These are phyloP conservation scores for Cystobasidium onofrii DNA, from an alignment of 768 basidiomycete species.

Conservation along the genomic window DNA sequence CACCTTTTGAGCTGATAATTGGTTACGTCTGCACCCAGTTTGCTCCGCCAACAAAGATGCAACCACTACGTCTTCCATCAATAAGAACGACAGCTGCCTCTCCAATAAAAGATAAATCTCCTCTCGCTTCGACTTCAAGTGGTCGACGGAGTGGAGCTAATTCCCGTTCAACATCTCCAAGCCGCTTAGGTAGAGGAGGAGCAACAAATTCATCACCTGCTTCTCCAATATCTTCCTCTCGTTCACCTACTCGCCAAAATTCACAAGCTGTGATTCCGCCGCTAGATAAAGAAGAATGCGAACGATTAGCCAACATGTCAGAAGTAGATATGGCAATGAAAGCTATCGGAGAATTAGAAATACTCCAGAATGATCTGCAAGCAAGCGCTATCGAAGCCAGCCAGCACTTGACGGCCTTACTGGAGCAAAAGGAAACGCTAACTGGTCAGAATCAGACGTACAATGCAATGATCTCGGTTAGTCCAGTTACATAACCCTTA, in stretches of 20 bases:
- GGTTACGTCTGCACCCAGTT: not conserved
- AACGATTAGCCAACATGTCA: not conserved
- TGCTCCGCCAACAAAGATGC: conserved; percentile 19
- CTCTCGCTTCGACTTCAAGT: not conserved
- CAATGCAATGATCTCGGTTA: conserved; percentile 32
- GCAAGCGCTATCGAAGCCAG: conserved; percentile 19
- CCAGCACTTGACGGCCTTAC: conserved; percentile 3
- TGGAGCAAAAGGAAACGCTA: conserved; percentile 33
- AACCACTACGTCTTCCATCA: conserved; percentile 11
- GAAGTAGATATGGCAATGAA: conserved; percentile 6
- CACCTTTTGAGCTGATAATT: not conserved
- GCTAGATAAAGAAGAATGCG: not conserved
- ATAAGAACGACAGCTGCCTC: conserved; percentile 26
- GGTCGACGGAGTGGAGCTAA: not conserved
- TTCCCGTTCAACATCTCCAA: not conserved
- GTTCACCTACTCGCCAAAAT: not conserved
- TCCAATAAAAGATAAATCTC: not conserved
- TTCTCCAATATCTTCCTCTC: not conserved
- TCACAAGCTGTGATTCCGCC: conserved; percentile 10
- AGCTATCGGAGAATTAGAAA: conserved; percentile 6
- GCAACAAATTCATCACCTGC: not conserved
- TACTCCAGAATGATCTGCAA: conserved; percentile 3
- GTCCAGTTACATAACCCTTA: not conserved
- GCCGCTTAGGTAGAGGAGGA: not conserved
- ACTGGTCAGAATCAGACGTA: conserved; percentile 31